Conservation (phyloP, 192 early-diverging fungal genomes). For the Phlyctochytrium bullatum region DNA sequence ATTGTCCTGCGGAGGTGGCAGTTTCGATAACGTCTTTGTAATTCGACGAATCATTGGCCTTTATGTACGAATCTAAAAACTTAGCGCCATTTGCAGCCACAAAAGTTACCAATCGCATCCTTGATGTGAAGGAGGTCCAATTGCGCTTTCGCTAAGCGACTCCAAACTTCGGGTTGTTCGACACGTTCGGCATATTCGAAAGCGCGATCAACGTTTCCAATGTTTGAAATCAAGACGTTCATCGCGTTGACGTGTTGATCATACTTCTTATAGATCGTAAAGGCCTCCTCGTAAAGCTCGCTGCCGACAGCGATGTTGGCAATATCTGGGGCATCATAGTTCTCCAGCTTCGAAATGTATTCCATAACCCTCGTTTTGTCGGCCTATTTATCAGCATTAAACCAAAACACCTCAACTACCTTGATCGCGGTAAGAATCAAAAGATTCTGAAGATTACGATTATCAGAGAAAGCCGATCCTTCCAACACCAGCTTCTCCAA, state of each 20-base stretch:
- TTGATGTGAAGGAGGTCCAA: slow-evolving; percentile 84
- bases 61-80: slow-evolving; percentile 86
- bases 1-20: slow-evolving; percentile 81
- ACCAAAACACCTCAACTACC: slow-evolving; percentile 30
- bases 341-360: slow-evolving; percentile 90
- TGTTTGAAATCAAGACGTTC: slow-evolving; percentile 87
- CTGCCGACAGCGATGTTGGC: slow-evolving; percentile 90
- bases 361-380: slow-evolving; percentile 91
- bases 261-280: slow-evolving; percentile 93
- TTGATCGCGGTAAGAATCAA: slow-evolving; percentile 97
- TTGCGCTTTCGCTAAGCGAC: slow-evolving; percentile 92
- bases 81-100: slow-evolving; percentile 6
- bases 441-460: slow-evolving; percentile 95
- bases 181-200: slow-evolving; percentile 93
- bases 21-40: slow-evolving; percentile 84
- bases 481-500: slow-evolving; percentile 96
- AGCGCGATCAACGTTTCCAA: slow-evolving; percentile 91
- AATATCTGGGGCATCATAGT: slow-evolving; percentile 97
- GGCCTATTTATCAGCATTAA: slow-evolving; percentile 44
- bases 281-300: slow-evolving; percentile 93
- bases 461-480: slow-evolving; percentile 87
- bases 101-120: slow-evolving; percentile 75
- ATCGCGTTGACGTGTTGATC: slow-evolving; percentile 86
- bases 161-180: slow-evolving; percentile 93
- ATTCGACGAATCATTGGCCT: slow-evolving; percentile 88